phyloP scores from a whole-genome alignment of 768 basidiomycete genomes.

The Fomitopsis serialis region DNA sequence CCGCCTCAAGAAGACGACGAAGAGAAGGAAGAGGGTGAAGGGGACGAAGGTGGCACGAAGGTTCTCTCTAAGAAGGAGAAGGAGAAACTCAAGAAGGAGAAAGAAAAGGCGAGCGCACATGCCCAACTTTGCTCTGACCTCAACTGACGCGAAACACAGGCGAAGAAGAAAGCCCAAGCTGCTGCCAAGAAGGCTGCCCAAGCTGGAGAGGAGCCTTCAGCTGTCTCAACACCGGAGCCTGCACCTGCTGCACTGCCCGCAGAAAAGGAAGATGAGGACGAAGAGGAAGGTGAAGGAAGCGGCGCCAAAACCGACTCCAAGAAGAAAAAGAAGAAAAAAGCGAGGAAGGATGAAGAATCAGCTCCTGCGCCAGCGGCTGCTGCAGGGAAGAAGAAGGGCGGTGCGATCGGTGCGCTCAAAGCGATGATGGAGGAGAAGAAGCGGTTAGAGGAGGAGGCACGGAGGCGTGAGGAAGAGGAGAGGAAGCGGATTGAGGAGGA shows the following conservation, averaged over 20 bases:
- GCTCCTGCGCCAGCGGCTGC: constrained; percentile 40
- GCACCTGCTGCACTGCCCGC: constrained; percentile 22
- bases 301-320: constrained; percentile 41
- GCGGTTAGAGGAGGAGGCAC: constrained; percentile 80
- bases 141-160: constrained; percentile 45
- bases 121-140: background rate
- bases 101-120: constrained; percentile 66
- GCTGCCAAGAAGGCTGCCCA: constrained; percentile 66
- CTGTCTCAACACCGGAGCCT: constrained; percentile 26
- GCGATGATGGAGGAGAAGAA: constrained; percentile 93
- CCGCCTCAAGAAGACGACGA: constrained; percentile 14
- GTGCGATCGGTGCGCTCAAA: constrained; percentile 75
- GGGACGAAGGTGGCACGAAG: constrained; percentile 51
- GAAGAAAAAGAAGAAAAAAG: constrained; percentile 85
- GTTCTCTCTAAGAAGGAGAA: constrained; percentile 94
- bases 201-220: constrained; percentile 24
- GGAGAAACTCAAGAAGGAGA: constrained; percentile 94
- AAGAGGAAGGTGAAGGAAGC: constrained; percentile 57
- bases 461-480: constrained; percentile 69
- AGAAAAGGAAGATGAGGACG: constrained; percentile 45
- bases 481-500: constrained; percentile 83
- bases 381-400: constrained; percentile 65
- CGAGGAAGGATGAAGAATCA: constrained; percentile 70
- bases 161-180: constrained; percentile 92
- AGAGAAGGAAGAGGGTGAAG: constrained; percentile 32